Percentiles rank a stretch among this genome's conserved stretches.
Evolutionary conservation across 768 basidiomycete species (phyloP).

Genomic region (Boletus reticulatus): DNA sequence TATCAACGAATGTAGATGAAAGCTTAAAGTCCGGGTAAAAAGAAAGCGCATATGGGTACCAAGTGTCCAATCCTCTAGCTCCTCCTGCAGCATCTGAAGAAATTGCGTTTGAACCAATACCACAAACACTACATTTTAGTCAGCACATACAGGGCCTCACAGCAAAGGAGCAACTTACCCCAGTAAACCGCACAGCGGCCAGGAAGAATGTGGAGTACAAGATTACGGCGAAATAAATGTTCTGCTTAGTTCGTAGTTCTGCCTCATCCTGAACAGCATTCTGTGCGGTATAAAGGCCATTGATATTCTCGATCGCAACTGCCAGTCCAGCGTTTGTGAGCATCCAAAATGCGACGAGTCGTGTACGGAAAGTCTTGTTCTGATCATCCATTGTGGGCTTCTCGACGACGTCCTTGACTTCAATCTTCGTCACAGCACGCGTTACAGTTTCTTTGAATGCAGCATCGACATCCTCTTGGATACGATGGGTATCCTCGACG

Average conservation of each 20-base stretch:
- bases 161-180: slow-evolving; percentile 48
- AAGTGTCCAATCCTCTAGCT: slow-evolving; percentile 41
- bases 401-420: slow-evolving; percentile 62
- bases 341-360: slow-evolving; percentile 84
- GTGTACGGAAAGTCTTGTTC: slow-evolving; percentile 92
- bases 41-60: slow-evolving; percentile 13
- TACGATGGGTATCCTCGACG: slow-evolving; percentile 81
- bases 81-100: slow-evolving; percentile 78
- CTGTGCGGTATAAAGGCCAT: slow-evolving; percentile 49
- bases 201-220: slow-evolving; percentile 78
- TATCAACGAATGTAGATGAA: slow-evolving; percentile 34
- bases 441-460: slow-evolving; percentile 91
- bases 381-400: slow-evolving; percentile 86
- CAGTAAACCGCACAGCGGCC: slow-evolving; percentile 67
- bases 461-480: slow-evolving; percentile 86
- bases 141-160: neutral
- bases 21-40: slow-evolving; percentile 26
- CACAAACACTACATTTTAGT: slow-evolving; percentile 59
- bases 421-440: slow-evolving; percentile 76
- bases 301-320: slow-evolving; percentile 73
- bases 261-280: slow-evolving; percentile 40
- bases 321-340: slow-evolving; percentile 66
- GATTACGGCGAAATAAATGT: slow-evolving; percentile 72
- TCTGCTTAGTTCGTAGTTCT: slow-evolving; percentile 46
- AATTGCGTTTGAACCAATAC: slow-evolving; percentile 81